Conservation (phyloP, 306 rosid genomes). For the Dryas drummondii region DNA sequence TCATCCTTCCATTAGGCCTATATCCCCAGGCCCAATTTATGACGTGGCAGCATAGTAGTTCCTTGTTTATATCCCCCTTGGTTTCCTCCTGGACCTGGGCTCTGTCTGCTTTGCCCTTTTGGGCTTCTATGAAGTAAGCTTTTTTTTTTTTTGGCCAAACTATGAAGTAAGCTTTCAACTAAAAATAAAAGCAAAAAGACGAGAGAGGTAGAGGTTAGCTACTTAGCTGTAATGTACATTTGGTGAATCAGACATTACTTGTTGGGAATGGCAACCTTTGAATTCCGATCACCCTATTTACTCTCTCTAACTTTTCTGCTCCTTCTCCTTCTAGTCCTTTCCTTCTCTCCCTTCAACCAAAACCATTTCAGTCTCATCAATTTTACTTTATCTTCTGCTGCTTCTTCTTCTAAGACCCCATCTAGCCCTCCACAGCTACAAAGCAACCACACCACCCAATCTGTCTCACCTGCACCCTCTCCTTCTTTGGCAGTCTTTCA, state of each 20-base stretch:
- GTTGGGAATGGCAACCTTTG: conserved; percentile 7
- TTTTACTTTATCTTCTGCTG: background rate
- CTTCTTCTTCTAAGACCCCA: no score
- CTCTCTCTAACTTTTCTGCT: conserved; percentile 15
- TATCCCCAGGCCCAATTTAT: no score
- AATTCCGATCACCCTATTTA: conserved; percentile 24
- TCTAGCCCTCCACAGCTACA: background rate
- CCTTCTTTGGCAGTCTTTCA: background rate
- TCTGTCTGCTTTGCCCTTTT: no score
- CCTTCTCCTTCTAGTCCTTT: conserved; percentile 11
- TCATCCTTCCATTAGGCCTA: no score
- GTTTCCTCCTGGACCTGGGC: no score
- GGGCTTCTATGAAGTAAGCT: no score
- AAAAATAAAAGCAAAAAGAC: background rate
- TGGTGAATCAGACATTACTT: no score
- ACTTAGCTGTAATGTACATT: no score
- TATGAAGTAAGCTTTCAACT: no score
- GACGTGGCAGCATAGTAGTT: no score
- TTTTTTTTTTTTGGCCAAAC: no score
- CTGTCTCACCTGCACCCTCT: conserved; percentile 5
- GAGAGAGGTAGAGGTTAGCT: background rate
- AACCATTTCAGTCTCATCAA: background rate
- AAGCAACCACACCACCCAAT: background rate
- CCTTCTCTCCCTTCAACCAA: conserved; percentile 18
- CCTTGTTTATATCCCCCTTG: no score